Percentiles rank a stretch among this genome's conserved stretches.
Conservation (phyloP, 2,329 filamentous ascomycete genomes). For the Hypoxylon sp. region DNA sequence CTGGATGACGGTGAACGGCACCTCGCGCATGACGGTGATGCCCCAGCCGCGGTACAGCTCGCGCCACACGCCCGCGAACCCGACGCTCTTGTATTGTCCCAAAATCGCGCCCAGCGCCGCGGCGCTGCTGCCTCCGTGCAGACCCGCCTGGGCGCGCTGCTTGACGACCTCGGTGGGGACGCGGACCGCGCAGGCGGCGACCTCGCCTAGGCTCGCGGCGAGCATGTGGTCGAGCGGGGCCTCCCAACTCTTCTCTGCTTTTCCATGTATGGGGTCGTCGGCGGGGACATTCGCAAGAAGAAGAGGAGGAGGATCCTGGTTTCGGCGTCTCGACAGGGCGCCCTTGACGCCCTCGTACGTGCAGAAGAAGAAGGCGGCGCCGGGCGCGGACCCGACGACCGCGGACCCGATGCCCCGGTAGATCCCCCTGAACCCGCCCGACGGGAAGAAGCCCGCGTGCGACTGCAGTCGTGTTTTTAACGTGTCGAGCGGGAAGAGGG, state of each 20-base stretch:
- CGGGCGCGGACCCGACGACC: constrained; percentile 89
- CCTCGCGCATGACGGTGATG: constrained; percentile 93
- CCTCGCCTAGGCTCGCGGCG: constrained; percentile 85
- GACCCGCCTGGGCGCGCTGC: constrained; percentile 90
- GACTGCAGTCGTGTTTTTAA: constrained; percentile 98
- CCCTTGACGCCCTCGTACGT: constrained; percentile 84
- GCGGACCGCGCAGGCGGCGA: constrained; percentile 89
- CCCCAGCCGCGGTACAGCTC: constrained; percentile 93
- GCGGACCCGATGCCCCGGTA: constrained; percentile 93
- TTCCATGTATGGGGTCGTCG: constrained; percentile 26
- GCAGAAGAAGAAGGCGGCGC: constrained; percentile 96
- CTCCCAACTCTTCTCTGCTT: constrained; percentile 38
- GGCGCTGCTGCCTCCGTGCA: constrained; percentile 75
- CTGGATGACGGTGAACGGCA: constrained; percentile 96
- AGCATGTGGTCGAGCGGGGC: constrained; percentile 74
- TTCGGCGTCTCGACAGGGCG: constrained; percentile 49
- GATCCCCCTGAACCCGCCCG: constrained; percentile 88
- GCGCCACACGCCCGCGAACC: constrained; percentile 70
- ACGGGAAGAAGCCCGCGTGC: constrained; percentile 76
- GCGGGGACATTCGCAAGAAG: not conserved
- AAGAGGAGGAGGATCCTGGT: constrained; percentile 19
- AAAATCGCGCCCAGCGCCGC: constrained; percentile 76
- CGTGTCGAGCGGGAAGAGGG: constrained; percentile 97
- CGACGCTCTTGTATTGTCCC: constrained; percentile 53
- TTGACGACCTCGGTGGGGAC: constrained; percentile 98